Conservation (phyloP, 2,329 filamentous ascomycete genomes). For the Chlorencoelia australis region DNA sequence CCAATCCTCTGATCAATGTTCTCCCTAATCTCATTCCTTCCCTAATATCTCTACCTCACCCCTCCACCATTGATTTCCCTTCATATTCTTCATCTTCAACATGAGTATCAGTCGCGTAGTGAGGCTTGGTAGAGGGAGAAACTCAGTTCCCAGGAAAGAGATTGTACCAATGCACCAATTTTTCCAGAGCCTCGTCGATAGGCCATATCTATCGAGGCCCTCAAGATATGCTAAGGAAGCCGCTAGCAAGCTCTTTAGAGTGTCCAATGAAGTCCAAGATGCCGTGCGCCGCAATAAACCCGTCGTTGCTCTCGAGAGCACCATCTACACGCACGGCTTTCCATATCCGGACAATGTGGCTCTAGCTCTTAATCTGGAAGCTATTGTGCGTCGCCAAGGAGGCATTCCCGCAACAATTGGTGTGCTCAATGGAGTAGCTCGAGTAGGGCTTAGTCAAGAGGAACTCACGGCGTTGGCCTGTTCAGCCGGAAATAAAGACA, state of each 20-base stretch:
- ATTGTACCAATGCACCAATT: too few relatives aligned
- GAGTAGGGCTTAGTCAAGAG: conserved; percentile 63
- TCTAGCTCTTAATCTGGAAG: conserved; percentile 67
- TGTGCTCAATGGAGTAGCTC: conserved; percentile 71
- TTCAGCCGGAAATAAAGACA: conserved; percentile 53
- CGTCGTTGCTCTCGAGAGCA: conserved; percentile 87
- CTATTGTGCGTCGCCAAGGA: conserved; percentile 69
- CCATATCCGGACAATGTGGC: conserved; percentile 64
- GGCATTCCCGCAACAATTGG: conserved; percentile 86
- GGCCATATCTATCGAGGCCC: too few relatives aligned
- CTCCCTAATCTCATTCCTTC: too few relatives aligned
- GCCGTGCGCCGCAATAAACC: conserved; percentile 67
- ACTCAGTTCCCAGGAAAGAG: too few relatives aligned
- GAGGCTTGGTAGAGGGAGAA: too few relatives aligned
- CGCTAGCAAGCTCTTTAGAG: neutral
- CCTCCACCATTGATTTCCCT: too few relatives aligned
- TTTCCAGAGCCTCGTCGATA: too few relatives aligned
- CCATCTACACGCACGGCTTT: conserved; percentile 93
- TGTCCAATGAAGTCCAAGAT: conserved; percentile 55
- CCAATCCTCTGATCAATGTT: too few relatives aligned
- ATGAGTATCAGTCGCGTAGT: too few relatives aligned
- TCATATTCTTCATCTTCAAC: too few relatives aligned
- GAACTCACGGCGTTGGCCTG: conserved; percentile 63
- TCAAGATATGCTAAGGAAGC: too few relatives aligned
- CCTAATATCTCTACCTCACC: too few relatives aligned